Evolutionary conservation across 768 basidiomycete species (phyloP).

Genomic region (Podaxis carcinomalis): DNA sequence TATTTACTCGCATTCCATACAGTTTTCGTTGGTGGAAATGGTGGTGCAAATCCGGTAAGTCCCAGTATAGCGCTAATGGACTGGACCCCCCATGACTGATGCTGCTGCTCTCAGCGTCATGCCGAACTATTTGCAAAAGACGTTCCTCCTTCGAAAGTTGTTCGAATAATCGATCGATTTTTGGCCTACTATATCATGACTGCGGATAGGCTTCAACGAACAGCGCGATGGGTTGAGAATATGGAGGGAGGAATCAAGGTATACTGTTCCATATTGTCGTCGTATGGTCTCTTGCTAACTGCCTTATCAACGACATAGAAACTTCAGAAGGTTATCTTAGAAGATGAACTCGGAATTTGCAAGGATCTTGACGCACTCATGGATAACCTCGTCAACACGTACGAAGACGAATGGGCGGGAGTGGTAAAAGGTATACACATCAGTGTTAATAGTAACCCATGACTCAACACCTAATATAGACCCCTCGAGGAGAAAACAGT

Average conservation of each 20-base stretch:
- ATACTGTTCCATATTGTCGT: not conserved
- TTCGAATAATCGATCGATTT: constrained; percentile 62
- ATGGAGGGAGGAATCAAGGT: constrained; percentile 68
- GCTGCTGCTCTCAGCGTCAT: constrained; percentile 38
- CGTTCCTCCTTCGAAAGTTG: constrained; percentile 56
- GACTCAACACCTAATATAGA: constrained; percentile 21
- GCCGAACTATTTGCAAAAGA: constrained; percentile 64
- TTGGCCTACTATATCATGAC: constrained; percentile 68
- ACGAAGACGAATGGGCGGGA: constrained; percentile 65
- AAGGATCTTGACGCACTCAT: constrained; percentile 62
- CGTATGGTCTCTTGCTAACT: not conserved
- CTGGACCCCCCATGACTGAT: not conserved
- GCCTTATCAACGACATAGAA: constrained; percentile 29
- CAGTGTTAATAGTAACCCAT: not conserved
- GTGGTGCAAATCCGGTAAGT: constrained; percentile 47
- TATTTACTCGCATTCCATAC: not conserved
- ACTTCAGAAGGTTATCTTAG: constrained; percentile 58
- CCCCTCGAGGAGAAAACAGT: constrained; percentile 41
- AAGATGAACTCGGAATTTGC: constrained; percentile 73
- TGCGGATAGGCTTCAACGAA: constrained; percentile 67
- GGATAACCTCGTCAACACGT: constrained; percentile 61
- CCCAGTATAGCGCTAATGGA: not conserved
- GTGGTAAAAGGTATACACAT: constrained; percentile 41
- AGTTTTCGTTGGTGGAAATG: constrained; percentile 70
- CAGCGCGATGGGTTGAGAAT: constrained; percentile 69